These are phyloP conservation scores for Picea engelmannii DNA, from an alignment of 83 land plant genomes.

Conservation along the genomic window DNA sequence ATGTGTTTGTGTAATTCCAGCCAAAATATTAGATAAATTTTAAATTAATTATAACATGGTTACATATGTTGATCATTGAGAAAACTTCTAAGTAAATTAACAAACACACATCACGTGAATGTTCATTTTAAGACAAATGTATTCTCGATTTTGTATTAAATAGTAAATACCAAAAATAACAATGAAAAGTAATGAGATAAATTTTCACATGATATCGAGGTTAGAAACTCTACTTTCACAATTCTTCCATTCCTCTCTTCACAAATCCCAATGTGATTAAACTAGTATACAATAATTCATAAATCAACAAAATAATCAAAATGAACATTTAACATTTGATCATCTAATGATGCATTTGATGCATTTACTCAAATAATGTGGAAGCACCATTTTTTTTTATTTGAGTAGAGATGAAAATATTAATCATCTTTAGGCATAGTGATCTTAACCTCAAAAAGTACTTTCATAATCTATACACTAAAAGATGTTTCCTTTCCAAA, in stretches of 20 bases:
- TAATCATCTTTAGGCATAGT: not conserved
- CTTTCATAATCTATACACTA: not conserved
- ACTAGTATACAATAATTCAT: too few relatives aligned
- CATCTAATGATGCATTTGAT: not conserved
- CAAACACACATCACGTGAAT: not conserved
- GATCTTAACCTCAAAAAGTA: not conserved
- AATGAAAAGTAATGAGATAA: not conserved
- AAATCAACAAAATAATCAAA: not conserved
- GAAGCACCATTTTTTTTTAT: not conserved
- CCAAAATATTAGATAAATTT: too few relatives aligned
- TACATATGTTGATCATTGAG: too few relatives aligned
- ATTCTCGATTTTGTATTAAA: not conserved
- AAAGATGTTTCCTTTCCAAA: not conserved
- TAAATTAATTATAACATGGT: too few relatives aligned
- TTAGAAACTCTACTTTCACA: constrained; percentile 2
- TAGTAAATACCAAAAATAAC: not conserved
- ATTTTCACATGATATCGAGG: not conserved
- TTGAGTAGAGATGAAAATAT: not conserved
- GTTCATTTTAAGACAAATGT: not conserved
- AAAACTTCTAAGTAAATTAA: not conserved
- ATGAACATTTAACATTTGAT: not conserved
- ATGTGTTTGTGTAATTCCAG: too few relatives aligned
- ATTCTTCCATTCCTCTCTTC: too few relatives aligned
- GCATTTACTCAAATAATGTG: not conserved
- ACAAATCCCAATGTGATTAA: too few relatives aligned